Percentiles rank a stretch among this genome's conserved stretches.
Conservation (phyloP, 441 rosid species). For the Kokia cookei region DNA sequence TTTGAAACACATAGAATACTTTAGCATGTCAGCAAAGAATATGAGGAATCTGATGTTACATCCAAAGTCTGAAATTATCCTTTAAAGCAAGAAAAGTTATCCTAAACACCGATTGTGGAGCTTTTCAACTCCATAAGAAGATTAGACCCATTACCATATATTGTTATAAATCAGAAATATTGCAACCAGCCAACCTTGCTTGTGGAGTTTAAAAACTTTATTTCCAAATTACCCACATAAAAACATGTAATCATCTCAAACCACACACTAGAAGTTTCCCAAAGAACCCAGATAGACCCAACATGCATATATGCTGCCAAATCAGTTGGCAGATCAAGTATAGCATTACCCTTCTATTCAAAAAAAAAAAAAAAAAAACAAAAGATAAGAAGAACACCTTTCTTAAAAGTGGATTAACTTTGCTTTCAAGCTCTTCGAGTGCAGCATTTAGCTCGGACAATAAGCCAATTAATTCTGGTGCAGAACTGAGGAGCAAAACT, state of each 20-base stretch:
- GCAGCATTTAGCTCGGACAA: slow-evolving; percentile 73
- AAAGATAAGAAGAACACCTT: slow-evolving; percentile 36
- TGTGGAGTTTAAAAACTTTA: background rate
- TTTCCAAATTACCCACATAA: background rate
- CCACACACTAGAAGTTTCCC: background rate
- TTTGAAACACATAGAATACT: slow-evolving; percentile 19
- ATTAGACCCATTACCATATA: background rate
- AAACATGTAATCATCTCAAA: background rate
- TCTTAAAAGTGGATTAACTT: slow-evolving; percentile 59
- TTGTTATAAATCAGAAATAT: background rate
- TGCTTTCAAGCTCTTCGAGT: slow-evolving; percentile 56
- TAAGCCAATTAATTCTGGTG: slow-evolving; percentile 83
- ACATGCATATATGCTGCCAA: background rate
- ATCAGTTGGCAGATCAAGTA: background rate
- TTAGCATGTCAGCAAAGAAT: slow-evolving; percentile 1
- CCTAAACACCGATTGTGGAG: background rate
- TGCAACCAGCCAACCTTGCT: background rate
- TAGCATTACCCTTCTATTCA: background rate
- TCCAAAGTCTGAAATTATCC: background rate
- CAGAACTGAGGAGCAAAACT: slow-evolving; percentile 44
- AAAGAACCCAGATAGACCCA: background rate
- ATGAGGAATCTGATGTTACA: background rate
- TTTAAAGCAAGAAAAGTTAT: background rate
- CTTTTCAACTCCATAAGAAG: background rate
- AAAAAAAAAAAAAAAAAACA: slow-evolving; percentile 8